These are phyloP conservation scores for Gnetum montanum DNA, from an alignment of 75 land plant species.

Conservation along the genomic window DNA sequence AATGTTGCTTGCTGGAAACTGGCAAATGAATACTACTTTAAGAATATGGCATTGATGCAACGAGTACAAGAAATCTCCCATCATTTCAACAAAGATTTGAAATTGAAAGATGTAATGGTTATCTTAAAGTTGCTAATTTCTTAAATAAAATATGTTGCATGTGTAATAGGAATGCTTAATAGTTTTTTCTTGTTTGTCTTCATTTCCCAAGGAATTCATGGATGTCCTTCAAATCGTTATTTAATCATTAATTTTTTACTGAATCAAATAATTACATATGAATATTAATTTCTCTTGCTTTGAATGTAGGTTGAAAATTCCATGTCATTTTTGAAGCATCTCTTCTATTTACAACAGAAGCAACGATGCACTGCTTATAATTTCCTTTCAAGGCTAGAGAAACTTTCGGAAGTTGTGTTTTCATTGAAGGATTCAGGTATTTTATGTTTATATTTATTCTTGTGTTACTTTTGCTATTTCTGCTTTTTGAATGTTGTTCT, in stretches of 20 bases:
- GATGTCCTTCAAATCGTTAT: not conserved
- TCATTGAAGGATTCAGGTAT: slow-evolving; percentile 13
- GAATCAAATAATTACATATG: not conserved
- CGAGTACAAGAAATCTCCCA: slow-evolving; percentile 25
- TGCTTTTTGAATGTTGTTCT: not conserved
- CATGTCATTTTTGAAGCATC: slow-evolving; percentile 53
- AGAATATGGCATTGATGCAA: slow-evolving; percentile 52
- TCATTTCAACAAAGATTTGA: slow-evolving; percentile 57
- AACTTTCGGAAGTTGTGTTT: slow-evolving; percentile 8
- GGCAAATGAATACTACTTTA: slow-evolving; percentile 62
- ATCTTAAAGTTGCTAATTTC: too few relatives aligned
- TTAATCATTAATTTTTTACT: not conserved
- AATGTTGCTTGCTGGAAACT: slow-evolving; percentile 28
- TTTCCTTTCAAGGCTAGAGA: slow-evolving; percentile 30
- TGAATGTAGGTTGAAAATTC: slow-evolving; percentile 43
- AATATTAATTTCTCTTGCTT: not conserved
- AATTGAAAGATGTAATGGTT: slow-evolving; percentile 43
- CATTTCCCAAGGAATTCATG: not conserved
- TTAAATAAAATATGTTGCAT: too few relatives aligned
- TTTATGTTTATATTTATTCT: not conserved
- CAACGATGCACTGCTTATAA: slow-evolving; percentile 51
- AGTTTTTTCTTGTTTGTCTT: too few relatives aligned
- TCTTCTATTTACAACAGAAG: slow-evolving; percentile 50
- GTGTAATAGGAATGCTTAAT: too few relatives aligned
- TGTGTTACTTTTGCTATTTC: not conserved